A percentile compares a stretch with the other conserved stretches of the same genome.
These are phyloP conservation scores for Apiospora koreana DNA, from an alignment of 2,329 filamentous ascomycete species.

Conservation along the genomic window DNA sequence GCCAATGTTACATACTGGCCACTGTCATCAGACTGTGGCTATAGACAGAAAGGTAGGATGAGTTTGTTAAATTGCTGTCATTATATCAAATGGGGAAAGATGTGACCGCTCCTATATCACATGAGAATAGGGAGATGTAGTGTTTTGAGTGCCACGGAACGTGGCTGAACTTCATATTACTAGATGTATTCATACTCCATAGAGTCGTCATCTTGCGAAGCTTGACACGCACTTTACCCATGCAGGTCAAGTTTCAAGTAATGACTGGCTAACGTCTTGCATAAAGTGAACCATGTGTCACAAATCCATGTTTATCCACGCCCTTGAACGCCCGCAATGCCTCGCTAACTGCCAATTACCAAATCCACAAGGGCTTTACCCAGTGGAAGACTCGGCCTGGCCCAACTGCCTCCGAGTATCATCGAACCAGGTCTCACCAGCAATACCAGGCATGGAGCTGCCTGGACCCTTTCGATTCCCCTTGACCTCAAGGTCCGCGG, in stretches of 20 bases:
- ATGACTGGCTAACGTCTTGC: not conserved
- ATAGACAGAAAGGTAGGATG: not conserved
- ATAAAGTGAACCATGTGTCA: not conserved
- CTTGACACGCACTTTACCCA: not conserved
- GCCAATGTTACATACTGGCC: too few species aligned
- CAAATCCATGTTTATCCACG: not conserved
- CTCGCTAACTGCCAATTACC: conserved; percentile 1
- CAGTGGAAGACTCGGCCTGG: conserved; percentile 15
- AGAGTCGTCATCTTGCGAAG: not conserved
- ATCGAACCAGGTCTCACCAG: conserved; percentile 25
- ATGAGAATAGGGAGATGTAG: not conserved
- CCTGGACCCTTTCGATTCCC: conserved; percentile 24
- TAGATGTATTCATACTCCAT: not conserved
- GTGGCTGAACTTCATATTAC: not conserved
- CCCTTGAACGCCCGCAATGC: conserved; percentile 1
- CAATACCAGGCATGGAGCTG: conserved; percentile 21
- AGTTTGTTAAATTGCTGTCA: not conserved
- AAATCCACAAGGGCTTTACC: conserved; percentile 14
- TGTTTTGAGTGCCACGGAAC: not conserved
- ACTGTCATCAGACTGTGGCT: not conserved
- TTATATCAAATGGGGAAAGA: not conserved
- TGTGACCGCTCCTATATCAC: not conserved
- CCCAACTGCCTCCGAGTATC: conserved; percentile 19
- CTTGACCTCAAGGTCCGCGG: conserved; percentile 74
- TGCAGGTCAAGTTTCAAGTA: not conserved